phyloP scores from a whole-genome alignment of 2,329 filamentous ascomycete genomes.

The Acephala macrosclerotiorum region DNA sequence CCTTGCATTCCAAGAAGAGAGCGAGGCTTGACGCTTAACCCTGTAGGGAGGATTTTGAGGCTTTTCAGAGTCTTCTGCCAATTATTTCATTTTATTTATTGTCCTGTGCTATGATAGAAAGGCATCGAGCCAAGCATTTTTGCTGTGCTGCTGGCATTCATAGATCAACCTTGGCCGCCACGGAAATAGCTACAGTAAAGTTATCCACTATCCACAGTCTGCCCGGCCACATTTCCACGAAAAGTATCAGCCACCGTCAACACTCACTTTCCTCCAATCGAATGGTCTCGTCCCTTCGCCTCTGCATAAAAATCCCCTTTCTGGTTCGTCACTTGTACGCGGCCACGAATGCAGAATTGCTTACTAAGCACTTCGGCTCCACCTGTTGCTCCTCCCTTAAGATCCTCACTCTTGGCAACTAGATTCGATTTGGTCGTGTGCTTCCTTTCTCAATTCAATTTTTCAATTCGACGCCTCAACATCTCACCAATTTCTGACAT shows the following conservation, averaged over 20 bases:
- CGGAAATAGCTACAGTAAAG: not conserved
- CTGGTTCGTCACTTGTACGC: constrained; percentile 5
- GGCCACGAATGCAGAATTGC: not conserved
- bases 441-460: not conserved
- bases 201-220: not conserved
- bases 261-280: not conserved
- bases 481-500: not conserved
- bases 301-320: not conserved
- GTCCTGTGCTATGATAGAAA: not conserved
- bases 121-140: not conserved
- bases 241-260: not conserved
- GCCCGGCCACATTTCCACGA: not conserved
- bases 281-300: not conserved
- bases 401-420: not conserved
- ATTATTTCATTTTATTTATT: not conserved
- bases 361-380: not conserved
- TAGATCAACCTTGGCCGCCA: not conserved
- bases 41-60: not conserved
- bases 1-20: constrained; percentile 1
- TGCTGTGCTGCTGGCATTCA: not conserved
- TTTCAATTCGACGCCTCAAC: not conserved
- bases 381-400: constrained; percentile 2
- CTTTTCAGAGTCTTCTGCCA: not conserved
- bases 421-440: constrained; percentile 5
- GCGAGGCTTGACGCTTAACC: not conserved